Evolutionary conservation across 2,329 filamentous ascomycete genomes (phyloP).

Genomic region (Arthrobotrys conoides): DNA sequence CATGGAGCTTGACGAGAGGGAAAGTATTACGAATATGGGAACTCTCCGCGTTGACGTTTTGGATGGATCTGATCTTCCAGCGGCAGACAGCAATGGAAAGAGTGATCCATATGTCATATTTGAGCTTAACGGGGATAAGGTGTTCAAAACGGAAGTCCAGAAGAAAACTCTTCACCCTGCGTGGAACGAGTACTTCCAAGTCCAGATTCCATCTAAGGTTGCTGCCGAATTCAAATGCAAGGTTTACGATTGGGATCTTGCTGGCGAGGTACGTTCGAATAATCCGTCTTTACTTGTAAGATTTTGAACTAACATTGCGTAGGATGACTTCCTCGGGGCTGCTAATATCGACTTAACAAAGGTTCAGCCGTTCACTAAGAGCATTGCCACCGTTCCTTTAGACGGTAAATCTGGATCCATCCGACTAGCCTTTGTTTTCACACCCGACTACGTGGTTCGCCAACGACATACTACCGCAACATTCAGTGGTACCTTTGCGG

Average conservation of each 20-base stretch:
- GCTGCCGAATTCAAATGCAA: slow-evolving; percentile 85
- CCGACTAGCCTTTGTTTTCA: slow-evolving; percentile 88
- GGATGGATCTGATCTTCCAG: slow-evolving; percentile 87
- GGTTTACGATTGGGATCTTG: slow-evolving; percentile 97
- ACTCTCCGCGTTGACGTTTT: slow-evolving; percentile 93
- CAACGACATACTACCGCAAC: slow-evolving; percentile 91
- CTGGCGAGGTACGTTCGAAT: slow-evolving; percentile 74
- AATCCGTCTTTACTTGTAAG: not conserved
- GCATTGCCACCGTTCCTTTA: slow-evolving; percentile 80
- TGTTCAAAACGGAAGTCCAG: slow-evolving; percentile 94
- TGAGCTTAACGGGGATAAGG: slow-evolving; percentile 85
- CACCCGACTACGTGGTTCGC: slow-evolving; percentile 89
- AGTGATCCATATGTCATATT: slow-evolving; percentile 98
- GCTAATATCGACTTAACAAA: slow-evolving; percentile 81
- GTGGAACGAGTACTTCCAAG: slow-evolving; percentile 97
- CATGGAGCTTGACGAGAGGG: slow-evolving; percentile 93
- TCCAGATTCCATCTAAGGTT: slow-evolving; percentile 84
- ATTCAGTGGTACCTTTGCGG: slow-evolving; percentile 89
- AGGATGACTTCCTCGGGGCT: slow-evolving; percentile 86
- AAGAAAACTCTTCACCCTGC: slow-evolving; percentile 96
- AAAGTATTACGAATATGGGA: slow-evolving; percentile 99
- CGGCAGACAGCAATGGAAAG: slow-evolving; percentile 95
- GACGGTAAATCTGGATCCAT: slow-evolving; percentile 77
- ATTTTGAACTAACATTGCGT: slow-evolving; percentile 12
- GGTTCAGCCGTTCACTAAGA: slow-evolving; percentile 86